phyloP scores from a whole-genome alignment of 2,329 filamentous ascomycete species.

The Orbilia brochopaga region DNA sequence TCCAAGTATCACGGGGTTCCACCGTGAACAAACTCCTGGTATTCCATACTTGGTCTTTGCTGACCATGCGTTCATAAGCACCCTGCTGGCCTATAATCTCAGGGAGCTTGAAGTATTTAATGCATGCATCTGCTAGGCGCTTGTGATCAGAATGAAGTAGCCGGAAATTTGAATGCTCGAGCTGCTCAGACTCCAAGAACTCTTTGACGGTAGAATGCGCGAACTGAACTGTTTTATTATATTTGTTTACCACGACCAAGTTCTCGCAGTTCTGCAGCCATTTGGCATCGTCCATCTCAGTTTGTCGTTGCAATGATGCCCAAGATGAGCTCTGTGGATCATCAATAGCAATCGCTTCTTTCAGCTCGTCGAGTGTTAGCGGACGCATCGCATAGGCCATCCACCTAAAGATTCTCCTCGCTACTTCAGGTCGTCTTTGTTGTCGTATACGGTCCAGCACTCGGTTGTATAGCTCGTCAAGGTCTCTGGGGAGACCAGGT shows the following conservation, averaged over 20 bases:
- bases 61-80: background rate
- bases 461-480: conserved; percentile 33
- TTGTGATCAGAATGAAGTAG: background rate
- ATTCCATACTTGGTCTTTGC: background rate
- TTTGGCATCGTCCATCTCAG: conserved; percentile 19
- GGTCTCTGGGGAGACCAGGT: conserved; percentile 24
- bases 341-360: conserved; percentile 57
- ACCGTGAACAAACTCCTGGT: background rate
- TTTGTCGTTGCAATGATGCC: background rate
- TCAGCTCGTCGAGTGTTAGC: conserved; percentile 57
- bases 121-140: conserved; percentile 1
- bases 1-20: background rate
- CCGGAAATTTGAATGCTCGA: background rate
- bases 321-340: conserved; percentile 5
- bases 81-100: conserved; percentile 1
- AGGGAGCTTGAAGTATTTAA: conserved; percentile 19
- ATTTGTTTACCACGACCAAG: conserved; percentile 13
- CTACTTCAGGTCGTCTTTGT: conserved; percentile 50
- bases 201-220: conserved; percentile 29
- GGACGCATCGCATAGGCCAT: conserved; percentile 56
- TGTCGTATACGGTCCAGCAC: conserved; percentile 16
- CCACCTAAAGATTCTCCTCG: conserved; percentile 56
- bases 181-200: conserved; percentile 6
- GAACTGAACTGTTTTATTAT: conserved; percentile 9
- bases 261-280: conserved; percentile 45